These are phyloP conservation scores for Tylopilus subfusipes DNA, from an alignment of 768 basidiomycete species.

Conservation along the genomic window DNA sequence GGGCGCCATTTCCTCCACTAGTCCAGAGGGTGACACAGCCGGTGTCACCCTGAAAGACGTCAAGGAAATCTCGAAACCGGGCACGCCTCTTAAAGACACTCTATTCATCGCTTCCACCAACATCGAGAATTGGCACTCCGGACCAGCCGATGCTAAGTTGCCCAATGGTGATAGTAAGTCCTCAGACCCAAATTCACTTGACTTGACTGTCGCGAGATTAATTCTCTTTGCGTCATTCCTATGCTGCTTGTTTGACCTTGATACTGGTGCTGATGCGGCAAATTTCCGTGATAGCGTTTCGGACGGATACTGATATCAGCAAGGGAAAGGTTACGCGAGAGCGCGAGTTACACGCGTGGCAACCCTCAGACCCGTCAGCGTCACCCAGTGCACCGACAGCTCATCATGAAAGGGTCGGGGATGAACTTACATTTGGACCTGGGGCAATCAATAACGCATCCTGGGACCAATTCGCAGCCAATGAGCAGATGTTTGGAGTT, in stretches of 20 bases:
- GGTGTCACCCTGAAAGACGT: slow-evolving; percentile 77
- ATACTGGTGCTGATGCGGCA: slow-evolving; percentile 12
- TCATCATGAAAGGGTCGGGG: slow-evolving; percentile 37
- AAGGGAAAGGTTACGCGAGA: slow-evolving; percentile 54
- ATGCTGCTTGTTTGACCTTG: not conserved
- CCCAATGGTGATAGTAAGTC: slow-evolving; percentile 71
- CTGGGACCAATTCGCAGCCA: slow-evolving; percentile 94
- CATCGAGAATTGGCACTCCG: slow-evolving; percentile 71
- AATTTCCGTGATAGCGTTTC: slow-evolving; percentile 52
- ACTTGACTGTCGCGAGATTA: not conserved
- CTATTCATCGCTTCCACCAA: slow-evolving; percentile 69
- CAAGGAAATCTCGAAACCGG: slow-evolving; percentile 65
- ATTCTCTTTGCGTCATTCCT: not conserved
- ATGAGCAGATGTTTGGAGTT: slow-evolving; percentile 91
- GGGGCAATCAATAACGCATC: slow-evolving; percentile 40
- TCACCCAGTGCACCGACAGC: slow-evolving; percentile 24
- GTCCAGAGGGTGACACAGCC: slow-evolving; percentile 59
- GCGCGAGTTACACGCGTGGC: slow-evolving; percentile 82
- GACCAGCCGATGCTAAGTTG: slow-evolving; percentile 66
- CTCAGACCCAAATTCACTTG: not conserved
- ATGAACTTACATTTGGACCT: slow-evolving; percentile 70
- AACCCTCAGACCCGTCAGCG: slow-evolving; percentile 39
- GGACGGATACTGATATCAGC: slow-evolving; percentile 79
- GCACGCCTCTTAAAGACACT: slow-evolving; percentile 65
- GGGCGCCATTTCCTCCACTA: slow-evolving; percentile 62